Conservation (phyloP, 2,329 filamentous ascomycete species). For the Neonectria sp. region DNA sequence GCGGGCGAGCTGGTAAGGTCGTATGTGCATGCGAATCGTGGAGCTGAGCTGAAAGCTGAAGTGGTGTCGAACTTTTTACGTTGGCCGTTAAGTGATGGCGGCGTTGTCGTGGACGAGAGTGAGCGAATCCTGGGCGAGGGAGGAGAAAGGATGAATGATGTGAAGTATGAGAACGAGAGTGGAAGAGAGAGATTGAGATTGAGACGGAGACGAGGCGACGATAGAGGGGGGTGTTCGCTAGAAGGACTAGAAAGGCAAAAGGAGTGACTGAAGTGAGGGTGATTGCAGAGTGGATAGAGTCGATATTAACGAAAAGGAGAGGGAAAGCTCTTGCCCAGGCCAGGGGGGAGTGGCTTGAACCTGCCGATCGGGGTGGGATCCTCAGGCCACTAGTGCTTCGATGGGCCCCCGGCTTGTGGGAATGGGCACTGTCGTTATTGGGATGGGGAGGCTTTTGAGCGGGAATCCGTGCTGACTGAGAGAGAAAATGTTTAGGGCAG, state of each 20-base stretch:
- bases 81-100: constrained; percentile 25
- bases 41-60: constrained; percentile 1
- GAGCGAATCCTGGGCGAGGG: constrained; percentile 10
- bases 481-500: constrained; percentile 4
- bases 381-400: constrained; percentile 50
- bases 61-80: constrained; percentile 25
- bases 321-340: constrained; percentile 48
- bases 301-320: constrained; percentile 58
- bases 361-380: constrained; percentile 54
- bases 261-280: constrained; percentile 59
- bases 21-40: constrained; percentile 29
- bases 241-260: constrained; percentile 51
- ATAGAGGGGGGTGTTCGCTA: constrained; percentile 41
- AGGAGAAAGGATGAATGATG: constrained; percentile 26
- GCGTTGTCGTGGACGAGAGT: constrained; percentile 30
- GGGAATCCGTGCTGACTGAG: constrained; percentile 6
- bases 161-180: constrained; percentile 29
- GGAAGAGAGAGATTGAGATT: constrained; percentile 29
- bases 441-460: constrained; percentile 13
- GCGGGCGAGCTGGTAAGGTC: constrained; percentile 31
- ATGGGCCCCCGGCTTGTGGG: constrained; percentile 41
- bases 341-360: constrained; percentile 51
- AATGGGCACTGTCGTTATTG: constrained; percentile 38
- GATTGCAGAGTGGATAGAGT: constrained; percentile 56
- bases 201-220: constrained; percentile 39